These are phyloP conservation scores for Fusarium torulosum DNA, from an alignment of 2,329 filamentous ascomycete genomes.

Conservation along the genomic window DNA sequence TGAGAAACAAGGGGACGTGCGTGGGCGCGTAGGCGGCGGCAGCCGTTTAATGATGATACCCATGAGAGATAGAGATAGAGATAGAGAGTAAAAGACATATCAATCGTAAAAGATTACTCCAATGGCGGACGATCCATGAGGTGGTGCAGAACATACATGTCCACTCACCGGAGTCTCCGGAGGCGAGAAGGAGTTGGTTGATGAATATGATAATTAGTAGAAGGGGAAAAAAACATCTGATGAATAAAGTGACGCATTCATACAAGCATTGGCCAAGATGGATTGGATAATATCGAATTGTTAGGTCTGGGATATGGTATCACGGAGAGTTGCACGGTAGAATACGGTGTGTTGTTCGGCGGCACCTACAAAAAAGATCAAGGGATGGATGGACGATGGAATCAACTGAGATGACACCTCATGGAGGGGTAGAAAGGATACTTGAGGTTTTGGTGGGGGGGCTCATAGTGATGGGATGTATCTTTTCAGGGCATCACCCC, in stretches of 20 bases:
- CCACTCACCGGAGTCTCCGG: slow-evolving; percentile 43
- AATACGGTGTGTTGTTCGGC: slow-evolving; percentile 36
- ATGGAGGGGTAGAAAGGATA: slow-evolving; percentile 37
- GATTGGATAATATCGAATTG: neutral
- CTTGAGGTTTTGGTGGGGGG: slow-evolving; percentile 6
- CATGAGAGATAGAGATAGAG: slow-evolving; percentile 8
- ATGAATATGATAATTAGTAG: no score
- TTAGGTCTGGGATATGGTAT: neutral
- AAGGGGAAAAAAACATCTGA: slow-evolving; percentile 15
- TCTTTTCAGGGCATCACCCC: slow-evolving; percentile 37
- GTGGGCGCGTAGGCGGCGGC: slow-evolving; percentile 6
- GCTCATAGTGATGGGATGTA: slow-evolving; percentile 18
- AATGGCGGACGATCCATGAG: neutral
- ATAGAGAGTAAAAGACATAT: neutral
- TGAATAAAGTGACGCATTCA: slow-evolving; percentile 8
- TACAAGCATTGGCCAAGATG: neutral
- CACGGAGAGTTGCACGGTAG: slow-evolving; percentile 35
- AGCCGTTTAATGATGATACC: slow-evolving; percentile 26
- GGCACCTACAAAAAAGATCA: slow-evolving; percentile 28
- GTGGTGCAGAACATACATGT: slow-evolving; percentile 6
- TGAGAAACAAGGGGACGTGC: slow-evolving; percentile 21
- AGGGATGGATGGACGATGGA: slow-evolving; percentile 12
- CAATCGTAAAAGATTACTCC: no score
- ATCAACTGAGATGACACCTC: slow-evolving; percentile 36
- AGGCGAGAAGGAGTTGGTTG: slow-evolving; percentile 10